These are phyloP conservation scores for Ophiostoma sp. DNA, from an alignment of 2,329 filamentous ascomycete genomes.

Conservation along the genomic window DNA sequence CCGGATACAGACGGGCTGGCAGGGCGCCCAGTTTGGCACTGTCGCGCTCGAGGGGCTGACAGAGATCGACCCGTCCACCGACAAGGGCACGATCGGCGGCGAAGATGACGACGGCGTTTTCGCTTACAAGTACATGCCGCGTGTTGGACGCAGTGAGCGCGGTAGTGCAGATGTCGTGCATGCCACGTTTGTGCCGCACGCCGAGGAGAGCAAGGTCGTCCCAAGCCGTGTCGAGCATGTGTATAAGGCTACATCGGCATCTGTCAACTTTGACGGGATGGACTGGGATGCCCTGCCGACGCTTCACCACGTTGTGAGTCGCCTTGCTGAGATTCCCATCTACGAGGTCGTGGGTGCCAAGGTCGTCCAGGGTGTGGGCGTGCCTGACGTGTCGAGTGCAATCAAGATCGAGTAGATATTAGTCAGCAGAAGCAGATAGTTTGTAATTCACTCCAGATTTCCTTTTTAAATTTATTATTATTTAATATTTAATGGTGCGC, in stretches of 20 bases:
- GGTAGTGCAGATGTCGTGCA: slow-evolving; percentile 53
- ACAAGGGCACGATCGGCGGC: slow-evolving; percentile 27
- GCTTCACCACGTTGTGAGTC: slow-evolving; percentile 51
- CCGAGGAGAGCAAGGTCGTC: slow-evolving; percentile 35
- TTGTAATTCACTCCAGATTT: neutral
- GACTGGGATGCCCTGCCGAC: slow-evolving; percentile 55
- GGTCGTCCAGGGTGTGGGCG: slow-evolving; percentile 50
- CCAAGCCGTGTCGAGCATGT: slow-evolving; percentile 33
- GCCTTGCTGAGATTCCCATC: slow-evolving; percentile 51
- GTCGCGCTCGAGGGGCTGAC: slow-evolving; percentile 26
- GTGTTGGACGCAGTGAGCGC: slow-evolving; percentile 40
- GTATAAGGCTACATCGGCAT: slow-evolving; percentile 39
- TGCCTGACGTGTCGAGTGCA: slow-evolving; percentile 40
- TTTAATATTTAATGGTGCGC: no score
- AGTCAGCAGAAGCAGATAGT: neutral
- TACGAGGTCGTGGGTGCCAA: slow-evolving; percentile 52
- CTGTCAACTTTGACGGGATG: slow-evolving; percentile 44
- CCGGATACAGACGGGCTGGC: slow-evolving; percentile 39
- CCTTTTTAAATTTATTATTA: neutral
- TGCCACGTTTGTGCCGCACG: slow-evolving; percentile 38
- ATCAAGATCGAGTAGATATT: slow-evolving; percentile 2
- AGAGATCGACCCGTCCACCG: slow-evolving; percentile 23
- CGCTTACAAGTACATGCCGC: slow-evolving; percentile 54
- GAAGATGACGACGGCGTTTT: slow-evolving; percentile 47
- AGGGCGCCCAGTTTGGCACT: slow-evolving; percentile 33